A percentile compares a stretch with the other conserved stretches of the same genome.
Evolutionary conservation across 2,329 filamentous ascomycete species (phyloP).

Genomic region (Beauveria medogensis): DNA sequence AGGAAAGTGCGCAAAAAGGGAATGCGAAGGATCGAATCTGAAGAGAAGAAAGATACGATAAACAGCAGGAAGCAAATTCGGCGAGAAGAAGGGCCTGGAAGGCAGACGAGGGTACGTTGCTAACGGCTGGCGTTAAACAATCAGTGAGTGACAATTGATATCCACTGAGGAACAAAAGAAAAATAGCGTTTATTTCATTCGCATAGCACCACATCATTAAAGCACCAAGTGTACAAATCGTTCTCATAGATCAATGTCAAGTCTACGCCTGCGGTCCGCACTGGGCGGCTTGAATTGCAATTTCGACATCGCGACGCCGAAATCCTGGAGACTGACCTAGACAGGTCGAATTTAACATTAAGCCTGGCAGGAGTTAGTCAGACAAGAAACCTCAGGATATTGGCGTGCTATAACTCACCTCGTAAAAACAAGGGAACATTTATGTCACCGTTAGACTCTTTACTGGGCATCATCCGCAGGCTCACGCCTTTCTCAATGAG

Average conservation of each 20-base stretch:
- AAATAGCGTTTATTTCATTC: background rate
- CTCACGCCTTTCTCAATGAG: conserved; percentile 9
- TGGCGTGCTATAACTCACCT: background rate
- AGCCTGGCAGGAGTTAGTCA: background rate
- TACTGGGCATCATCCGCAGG: background rate
- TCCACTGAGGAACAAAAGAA: background rate
- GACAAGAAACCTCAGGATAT: too few species aligned
- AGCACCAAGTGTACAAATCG: background rate
- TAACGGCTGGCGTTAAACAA: too few species aligned
- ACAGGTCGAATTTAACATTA: conserved; percentile 11
- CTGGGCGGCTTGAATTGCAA: conserved; percentile 4
- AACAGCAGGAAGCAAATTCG: too few species aligned
- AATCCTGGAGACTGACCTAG: conserved; percentile 13
- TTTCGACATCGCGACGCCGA: conserved; percentile 12
- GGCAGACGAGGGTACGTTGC: too few species aligned
- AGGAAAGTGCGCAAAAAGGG: too few species aligned
- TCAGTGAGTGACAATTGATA: too few species aligned
- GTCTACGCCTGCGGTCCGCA: background rate
- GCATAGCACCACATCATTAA: background rate
- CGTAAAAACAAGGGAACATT: conserved; percentile 7
- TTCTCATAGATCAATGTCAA: background rate
- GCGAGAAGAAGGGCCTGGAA: too few species aligned
- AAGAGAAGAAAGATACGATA: too few species aligned
- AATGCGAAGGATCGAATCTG: too few species aligned
- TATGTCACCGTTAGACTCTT: background rate